These are phyloP conservation scores for Pestalotiopsis sp. DNA, from an alignment of 2,329 filamentous ascomycete genomes.

Conservation along the genomic window DNA sequence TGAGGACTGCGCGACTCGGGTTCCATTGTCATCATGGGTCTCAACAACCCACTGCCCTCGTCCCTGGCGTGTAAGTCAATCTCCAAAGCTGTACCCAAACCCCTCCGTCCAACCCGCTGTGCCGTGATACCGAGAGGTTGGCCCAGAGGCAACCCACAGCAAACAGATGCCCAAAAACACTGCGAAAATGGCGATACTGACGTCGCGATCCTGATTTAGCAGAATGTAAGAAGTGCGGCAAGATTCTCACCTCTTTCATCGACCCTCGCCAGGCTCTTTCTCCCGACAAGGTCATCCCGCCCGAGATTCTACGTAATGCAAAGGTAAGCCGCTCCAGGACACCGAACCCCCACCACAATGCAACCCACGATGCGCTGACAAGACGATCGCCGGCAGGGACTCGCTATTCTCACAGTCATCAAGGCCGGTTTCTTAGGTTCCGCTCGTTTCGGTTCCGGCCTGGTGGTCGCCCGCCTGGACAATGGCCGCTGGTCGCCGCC, in stretches of 20 bases:
- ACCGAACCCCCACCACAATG: not conserved
- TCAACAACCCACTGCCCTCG: constrained; percentile 69
- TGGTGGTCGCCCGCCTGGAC: constrained; percentile 78
- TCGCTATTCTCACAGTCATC: constrained; percentile 83
- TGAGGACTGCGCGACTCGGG: not conserved
- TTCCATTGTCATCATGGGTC: constrained; percentile 51
- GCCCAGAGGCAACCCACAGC: not conserved
- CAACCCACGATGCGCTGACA: not conserved
- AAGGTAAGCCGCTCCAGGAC: constrained; percentile 62
- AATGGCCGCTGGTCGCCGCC: constrained; percentile 83
- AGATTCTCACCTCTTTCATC: constrained; percentile 93
- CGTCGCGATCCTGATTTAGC: constrained; percentile 53
- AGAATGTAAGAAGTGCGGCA: constrained; percentile 96
- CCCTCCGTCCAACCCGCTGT: constrained; percentile 17
- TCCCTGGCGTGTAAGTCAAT: constrained; percentile 66
- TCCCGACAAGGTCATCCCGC: constrained; percentile 96
- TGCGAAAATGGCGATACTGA: constrained; percentile 17
- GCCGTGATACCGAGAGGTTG: not conserved
- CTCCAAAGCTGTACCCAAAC: constrained; percentile 18
- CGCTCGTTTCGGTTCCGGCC: constrained; percentile 78
- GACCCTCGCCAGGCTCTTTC: constrained; percentile 93
- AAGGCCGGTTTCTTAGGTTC: constrained; percentile 87
- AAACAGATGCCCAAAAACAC: not conserved
- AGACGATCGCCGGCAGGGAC: constrained; percentile 51
- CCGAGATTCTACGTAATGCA: constrained; percentile 83